Conservation (phyloP, 805 yeast species). For the Sporopachydermia lactativora region DNA sequence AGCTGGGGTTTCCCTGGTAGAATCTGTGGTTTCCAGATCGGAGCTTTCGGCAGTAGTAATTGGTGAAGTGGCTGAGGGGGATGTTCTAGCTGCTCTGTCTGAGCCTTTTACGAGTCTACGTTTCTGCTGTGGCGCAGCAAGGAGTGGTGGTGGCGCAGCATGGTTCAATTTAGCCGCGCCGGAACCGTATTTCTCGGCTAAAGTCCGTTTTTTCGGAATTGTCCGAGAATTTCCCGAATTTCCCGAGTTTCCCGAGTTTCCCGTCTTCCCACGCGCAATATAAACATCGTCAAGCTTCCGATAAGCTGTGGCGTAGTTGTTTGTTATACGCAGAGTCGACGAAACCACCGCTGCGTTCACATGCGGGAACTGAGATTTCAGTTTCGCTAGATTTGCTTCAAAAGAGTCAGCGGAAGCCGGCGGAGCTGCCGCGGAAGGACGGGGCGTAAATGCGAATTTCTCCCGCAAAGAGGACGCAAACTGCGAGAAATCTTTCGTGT, state of each 20-base stretch:
- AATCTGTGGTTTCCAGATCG: too few species aligned
- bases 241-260: too few species aligned
- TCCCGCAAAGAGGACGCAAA: neutral
- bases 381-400: neutral
- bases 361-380: neutral
- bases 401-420: neutral
- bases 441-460: neutral
- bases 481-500: neutral
- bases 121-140: neutral
- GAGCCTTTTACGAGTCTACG: neutral
- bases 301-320: neutral
- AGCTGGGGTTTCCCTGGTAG: too few species aligned
- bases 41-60: neutral
- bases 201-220: neutral
- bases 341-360: neutral
- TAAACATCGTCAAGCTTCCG: neutral
- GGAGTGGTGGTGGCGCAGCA: too few species aligned
- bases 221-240: too few species aligned
- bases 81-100: too few species aligned
- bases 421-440: neutral
- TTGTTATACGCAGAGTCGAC: neutral
- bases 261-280: neutral
- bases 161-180: too few species aligned
- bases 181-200: neutral
- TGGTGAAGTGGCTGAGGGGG: too few species aligned